These are phyloP conservation scores for Blastobotrys malaysiensis DNA, from an alignment of 1,139 yeast genomes.

Conservation along the genomic window DNA sequence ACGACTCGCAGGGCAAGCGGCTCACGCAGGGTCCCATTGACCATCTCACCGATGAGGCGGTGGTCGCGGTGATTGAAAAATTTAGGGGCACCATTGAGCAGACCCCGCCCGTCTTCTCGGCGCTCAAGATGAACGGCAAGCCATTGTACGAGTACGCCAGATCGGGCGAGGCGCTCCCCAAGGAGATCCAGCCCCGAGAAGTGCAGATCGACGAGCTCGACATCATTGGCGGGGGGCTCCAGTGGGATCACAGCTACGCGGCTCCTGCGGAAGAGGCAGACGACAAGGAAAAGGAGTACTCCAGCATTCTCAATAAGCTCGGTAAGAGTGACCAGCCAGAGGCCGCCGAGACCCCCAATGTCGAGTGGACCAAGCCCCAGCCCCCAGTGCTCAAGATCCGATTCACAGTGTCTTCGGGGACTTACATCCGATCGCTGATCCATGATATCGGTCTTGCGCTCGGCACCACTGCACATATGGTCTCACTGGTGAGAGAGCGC, in stretches of 20 bases:
- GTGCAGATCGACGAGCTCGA: slow-evolving; percentile 55
- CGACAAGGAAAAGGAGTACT: slow-evolving; percentile 30
- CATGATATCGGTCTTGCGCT: slow-evolving; percentile 85
- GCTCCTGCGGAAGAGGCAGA: slow-evolving; percentile 32
- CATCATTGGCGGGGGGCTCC: slow-evolving; percentile 49
- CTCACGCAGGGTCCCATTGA: slow-evolving; percentile 51
- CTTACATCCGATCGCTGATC: slow-evolving; percentile 83
- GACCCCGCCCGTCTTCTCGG: slow-evolving; percentile 94
- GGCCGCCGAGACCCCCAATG: slow-evolving; percentile 11
- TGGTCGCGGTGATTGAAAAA: slow-evolving; percentile 48
- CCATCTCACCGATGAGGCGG: slow-evolving; percentile 53
- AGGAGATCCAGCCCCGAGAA: slow-evolving; percentile 68
- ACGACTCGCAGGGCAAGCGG: slow-evolving; percentile 86
- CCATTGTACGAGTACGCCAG: slow-evolving; percentile 94
- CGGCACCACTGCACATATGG: slow-evolving; percentile 86
- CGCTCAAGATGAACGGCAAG: slow-evolving; percentile 90
- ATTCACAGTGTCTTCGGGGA: slow-evolving; percentile 87
- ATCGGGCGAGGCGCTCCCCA: slow-evolving; percentile 78
- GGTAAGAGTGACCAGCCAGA: slow-evolving; percentile 9
- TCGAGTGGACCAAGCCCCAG: slow-evolving; percentile 10
- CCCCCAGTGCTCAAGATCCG: slow-evolving; percentile 64
- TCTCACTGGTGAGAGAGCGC: slow-evolving; percentile 60
- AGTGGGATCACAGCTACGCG: slow-evolving; percentile 51
- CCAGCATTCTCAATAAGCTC: slow-evolving; percentile 33
- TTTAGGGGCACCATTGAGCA: slow-evolving; percentile 78